phyloP scores from a whole-genome alignment of 352 stramenopile genomes.

The Globisporangium spinosum region DNA sequence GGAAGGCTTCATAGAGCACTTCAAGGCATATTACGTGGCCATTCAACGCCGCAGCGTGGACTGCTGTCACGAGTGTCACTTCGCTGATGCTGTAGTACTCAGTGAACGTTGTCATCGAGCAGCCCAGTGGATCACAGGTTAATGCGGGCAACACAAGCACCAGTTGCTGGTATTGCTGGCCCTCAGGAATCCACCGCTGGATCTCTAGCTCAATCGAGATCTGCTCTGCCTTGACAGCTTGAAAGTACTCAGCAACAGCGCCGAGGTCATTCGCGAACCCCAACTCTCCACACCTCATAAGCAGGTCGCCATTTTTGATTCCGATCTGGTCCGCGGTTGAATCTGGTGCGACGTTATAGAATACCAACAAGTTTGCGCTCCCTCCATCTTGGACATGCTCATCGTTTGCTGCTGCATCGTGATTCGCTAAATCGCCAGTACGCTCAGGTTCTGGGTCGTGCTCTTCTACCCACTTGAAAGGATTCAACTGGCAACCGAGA shows the following conservation, averaged over 20 bases:
- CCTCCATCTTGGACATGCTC: neutral
- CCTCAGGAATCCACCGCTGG: slow-evolving; percentile 42
- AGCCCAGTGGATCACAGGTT: slow-evolving; percentile 28
- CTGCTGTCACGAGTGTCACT: slow-evolving; percentile 35
- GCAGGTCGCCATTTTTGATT: slow-evolving; percentile 42
- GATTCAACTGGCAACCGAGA: slow-evolving; percentile 55
- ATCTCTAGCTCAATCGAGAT: slow-evolving; percentile 29
- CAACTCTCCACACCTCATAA: slow-evolving; percentile 36
- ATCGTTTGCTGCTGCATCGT: neutral
- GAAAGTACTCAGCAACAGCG: slow-evolving; percentile 20
- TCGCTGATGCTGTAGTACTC: slow-evolving; percentile 42
- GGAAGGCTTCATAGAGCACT: slow-evolving; percentile 17
- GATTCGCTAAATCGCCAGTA: neutral
- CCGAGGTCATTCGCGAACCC: slow-evolving; percentile 17
- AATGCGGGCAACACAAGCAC: slow-evolving; percentile 18
- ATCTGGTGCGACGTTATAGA: slow-evolving; percentile 32
- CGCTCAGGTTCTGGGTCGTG: neutral
- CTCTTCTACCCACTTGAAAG: slow-evolving; percentile 46
- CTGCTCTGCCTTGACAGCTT: slow-evolving; percentile 12
- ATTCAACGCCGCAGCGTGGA: slow-evolving; percentile 53
- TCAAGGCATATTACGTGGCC: slow-evolving; percentile 55
- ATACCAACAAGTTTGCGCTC: slow-evolving; percentile 24
- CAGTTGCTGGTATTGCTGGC: slow-evolving; percentile 42
- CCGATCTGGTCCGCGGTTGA: slow-evolving; percentile 34
- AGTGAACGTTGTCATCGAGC: slow-evolving; percentile 44